A percentile compares a stretch with the other conserved stretches of the same genome.
Evolutionary conservation across 306 rosid genomes (phyloP).

Genomic region (Corylus americana): DNA sequence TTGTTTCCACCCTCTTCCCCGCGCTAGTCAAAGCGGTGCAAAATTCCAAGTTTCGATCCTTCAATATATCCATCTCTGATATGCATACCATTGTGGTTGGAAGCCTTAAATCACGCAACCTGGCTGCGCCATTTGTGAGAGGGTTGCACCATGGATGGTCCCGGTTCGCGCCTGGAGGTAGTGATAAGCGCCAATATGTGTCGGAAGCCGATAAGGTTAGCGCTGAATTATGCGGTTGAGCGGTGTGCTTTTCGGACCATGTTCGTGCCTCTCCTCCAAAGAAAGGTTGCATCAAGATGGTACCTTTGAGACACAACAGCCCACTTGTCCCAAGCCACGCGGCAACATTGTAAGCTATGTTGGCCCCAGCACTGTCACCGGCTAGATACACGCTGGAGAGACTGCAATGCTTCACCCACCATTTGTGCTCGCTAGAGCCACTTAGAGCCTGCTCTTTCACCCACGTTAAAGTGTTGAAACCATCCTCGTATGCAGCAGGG

Average conservation of each 20-base stretch:
- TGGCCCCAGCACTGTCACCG: conserved; percentile 96
- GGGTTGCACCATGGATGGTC: conserved; percentile 88
- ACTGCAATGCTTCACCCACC: conserved; percentile 68
- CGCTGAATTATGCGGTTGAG: conserved; percentile 55
- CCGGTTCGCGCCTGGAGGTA: conserved; percentile 65
- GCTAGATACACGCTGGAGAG: conserved; percentile 46
- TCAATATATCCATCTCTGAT: conserved; percentile 75
- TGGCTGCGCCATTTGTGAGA: conserved; percentile 37
- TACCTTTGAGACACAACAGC: conserved; percentile 51
- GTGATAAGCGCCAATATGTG: conserved; percentile 74
- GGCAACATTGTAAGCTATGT: conserved; percentile 72
- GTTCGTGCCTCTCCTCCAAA: conserved; percentile 82
- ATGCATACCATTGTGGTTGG: conserved; percentile 61
- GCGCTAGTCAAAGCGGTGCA: conserved; percentile 50
- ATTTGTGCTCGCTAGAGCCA: conserved; percentile 40
- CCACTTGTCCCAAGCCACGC: conserved; percentile 35
- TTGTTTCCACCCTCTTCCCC: conserved; percentile 64
- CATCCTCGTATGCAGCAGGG: conserved; percentile 79
- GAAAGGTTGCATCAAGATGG: conserved; percentile 81
- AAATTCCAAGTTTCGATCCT: conserved; percentile 69
- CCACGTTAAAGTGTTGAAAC: conserved; percentile 65
- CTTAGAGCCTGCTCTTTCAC: conserved; percentile 54
- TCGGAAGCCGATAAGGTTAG: conserved; percentile 60
- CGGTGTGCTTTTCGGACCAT: conserved; percentile 51
- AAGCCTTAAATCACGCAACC: conserved; percentile 45